These are phyloP conservation scores for Zygnema circumcarinatum DNA, from an alignment of 139 green algal species.

Conservation along the genomic window DNA sequence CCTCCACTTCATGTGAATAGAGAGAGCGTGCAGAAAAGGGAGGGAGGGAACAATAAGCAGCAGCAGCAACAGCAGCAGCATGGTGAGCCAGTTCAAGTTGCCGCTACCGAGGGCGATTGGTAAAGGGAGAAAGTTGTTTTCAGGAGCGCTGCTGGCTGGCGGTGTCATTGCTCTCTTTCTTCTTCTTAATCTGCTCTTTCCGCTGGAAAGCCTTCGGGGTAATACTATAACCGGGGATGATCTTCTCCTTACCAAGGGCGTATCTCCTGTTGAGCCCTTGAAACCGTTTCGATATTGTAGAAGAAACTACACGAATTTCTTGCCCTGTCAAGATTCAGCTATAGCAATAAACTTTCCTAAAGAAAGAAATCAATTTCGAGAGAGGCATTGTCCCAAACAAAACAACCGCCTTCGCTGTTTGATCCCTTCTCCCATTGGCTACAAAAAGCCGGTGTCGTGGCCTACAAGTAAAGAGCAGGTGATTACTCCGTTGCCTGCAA, in stretches of 20 bases:
- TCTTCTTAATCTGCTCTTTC: not conserved
- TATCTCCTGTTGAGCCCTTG: not conserved
- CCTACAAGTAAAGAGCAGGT: conserved; percentile 46
- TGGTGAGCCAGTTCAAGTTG: too few species aligned
- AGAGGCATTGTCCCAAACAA: conserved; percentile 34
- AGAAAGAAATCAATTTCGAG: conserved; percentile 39
- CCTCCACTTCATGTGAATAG: too few species aligned
- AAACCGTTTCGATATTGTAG: not conserved
- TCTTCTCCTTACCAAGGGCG: not conserved
- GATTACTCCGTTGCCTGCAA: not conserved
- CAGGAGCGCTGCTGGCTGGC: too few species aligned
- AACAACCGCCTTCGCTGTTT: conserved; percentile 33
- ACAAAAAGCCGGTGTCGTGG: conserved; percentile 42
- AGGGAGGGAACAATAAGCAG: too few species aligned
- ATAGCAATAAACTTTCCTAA: conserved; percentile 32
- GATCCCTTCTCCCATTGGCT: conserved; percentile 26
- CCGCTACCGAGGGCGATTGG: too few species aligned
- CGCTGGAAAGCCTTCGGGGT: not conserved
- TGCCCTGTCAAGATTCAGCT: conserved; percentile 28
- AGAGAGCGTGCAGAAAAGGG: too few species aligned
- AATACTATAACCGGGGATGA: not conserved
- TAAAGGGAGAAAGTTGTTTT: too few species aligned
- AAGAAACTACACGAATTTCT: conserved; percentile 14
- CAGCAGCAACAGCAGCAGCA: too few species aligned
- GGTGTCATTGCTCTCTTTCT: too few species aligned